Evolutionary conservation across 441 rosid species (phyloP).

Genomic region (Syzygium syzygioides): DNA sequence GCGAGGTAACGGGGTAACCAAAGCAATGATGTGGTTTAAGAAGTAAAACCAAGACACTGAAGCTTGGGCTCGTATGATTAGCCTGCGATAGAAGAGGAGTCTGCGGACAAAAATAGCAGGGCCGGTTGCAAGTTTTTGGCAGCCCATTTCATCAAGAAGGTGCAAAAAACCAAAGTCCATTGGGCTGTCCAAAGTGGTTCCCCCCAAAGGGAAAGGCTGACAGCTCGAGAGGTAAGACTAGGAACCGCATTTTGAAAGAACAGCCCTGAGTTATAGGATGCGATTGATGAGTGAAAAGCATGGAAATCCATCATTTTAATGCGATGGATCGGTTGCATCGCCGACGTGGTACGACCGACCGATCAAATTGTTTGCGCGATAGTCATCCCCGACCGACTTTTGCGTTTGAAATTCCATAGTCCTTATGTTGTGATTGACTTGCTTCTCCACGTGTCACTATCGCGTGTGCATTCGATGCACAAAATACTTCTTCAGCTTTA

Average conservation of each 20-base stretch:
- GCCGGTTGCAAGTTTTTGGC: background rate
- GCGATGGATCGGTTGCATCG: background rate
- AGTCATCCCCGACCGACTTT: accelerated
- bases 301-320: background rate
- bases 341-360: background rate
- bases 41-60: background rate
- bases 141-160: background rate
- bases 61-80: background rate
- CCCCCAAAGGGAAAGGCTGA: background rate
- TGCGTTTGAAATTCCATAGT: accelerated
- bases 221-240: background rate
- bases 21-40: background rate
- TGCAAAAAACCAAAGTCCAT: background rate
- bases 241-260: background rate
- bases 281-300: background rate
- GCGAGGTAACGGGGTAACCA: no score
- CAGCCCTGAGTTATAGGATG: background rate
- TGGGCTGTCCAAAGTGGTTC: background rate
- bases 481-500: accelerated
- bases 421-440: background rate
- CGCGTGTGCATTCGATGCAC: background rate
- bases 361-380: accelerated
- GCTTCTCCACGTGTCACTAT: background rate
- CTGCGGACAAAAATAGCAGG: background rate
- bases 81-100: background rate